Base-by-base conservation (phyloP, 192 early-diverging fungal species). In the Backusella sp. region DNA sequence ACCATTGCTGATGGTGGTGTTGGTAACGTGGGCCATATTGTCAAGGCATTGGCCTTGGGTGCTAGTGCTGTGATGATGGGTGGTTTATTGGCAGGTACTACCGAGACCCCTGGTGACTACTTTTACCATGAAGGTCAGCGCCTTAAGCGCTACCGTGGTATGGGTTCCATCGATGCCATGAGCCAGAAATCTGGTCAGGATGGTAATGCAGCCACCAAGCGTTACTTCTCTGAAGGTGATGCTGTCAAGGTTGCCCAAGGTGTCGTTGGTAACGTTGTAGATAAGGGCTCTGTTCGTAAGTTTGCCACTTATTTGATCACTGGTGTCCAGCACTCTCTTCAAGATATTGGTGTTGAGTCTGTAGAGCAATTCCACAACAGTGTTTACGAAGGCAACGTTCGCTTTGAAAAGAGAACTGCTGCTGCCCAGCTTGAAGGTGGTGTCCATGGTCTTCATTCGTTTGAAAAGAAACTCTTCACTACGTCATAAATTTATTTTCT, bases 11-110 rank as follows among this genome's bases (percentile, higher is more conserved):
- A 99, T 83, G 97, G 97, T 44, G 96, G 96, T 78, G 96, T 99
- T 81, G 88, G 88, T 59, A 98, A 98, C 80, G 94, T 99, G 73
- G 97, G 97, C 74, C 97, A 99, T 80, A 95, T 98, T 73, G 94
- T 95, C 79, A 99, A 99, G 88, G 97, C 97, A 17, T 79, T 96
- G 41, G 91, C 96, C n/a, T 90, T 98, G 41, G 97, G 97, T 73
- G 96, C 97, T 19, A 94, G 93, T n/a, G 93, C 89, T 76, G 97
- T 97, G 73, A 99, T 99, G 97, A 99, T 99, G 96, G 97, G 96
- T 52, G 90, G 92, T 75, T 91, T 99, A 39, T 88, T 99, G 70
- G 97, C 97, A 52, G 96, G 97, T 37, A 97, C 96, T 17, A 86
- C 92, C 68, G 97, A 99, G 86, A 92, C 96, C 26, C 97, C 97